A percentile compares a stretch with the other conserved stretches of the same genome.
These are phyloP conservation scores for Tothia fuscella DNA, from an alignment of 2,329 filamentous ascomycete species.

Conservation along the genomic window DNA sequence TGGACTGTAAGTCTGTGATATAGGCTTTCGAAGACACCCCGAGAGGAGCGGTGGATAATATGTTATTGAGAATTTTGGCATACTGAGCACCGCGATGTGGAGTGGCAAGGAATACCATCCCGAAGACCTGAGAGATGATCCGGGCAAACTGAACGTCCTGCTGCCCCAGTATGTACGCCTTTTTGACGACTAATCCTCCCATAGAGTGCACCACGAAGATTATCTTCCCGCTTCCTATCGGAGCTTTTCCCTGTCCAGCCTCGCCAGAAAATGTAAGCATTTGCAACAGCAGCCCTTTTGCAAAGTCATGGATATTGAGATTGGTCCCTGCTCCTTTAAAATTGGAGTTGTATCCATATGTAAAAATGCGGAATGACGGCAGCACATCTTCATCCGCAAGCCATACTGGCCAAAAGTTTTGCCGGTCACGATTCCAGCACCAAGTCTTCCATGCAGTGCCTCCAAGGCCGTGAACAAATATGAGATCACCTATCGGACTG, in stretches of 20 bases:
- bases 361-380: conserved; percentile 18
- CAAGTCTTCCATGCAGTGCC: conserved; percentile 22
- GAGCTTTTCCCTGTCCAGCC: conserved; percentile 16
- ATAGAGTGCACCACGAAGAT: conserved; percentile 22
- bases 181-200: conserved; percentile 22
- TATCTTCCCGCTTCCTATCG: conserved; percentile 19
- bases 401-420: conserved; percentile 24
- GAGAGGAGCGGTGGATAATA: no score
- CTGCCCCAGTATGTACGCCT: conserved; percentile 17
- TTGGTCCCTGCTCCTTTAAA: no score
- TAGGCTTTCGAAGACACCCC: conserved; percentile 17
- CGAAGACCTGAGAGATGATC: conserved; percentile 18
- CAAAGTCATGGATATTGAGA: conserved; percentile 20
- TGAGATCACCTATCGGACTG: no score
- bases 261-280: conserved; percentile 19
- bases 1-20: conserved; percentile 18
- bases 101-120: conserved; percentile 24
- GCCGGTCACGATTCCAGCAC: conserved; percentile 18
- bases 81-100: conserved; percentile 23
- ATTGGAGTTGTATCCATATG: conserved; percentile 24
- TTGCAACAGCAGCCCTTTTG: conserved; percentile 21
- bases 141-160: conserved; percentile 17
- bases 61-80: conserved; percentile 20
- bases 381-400: conserved; percentile 21
- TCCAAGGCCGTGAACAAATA: conserved; percentile 26